Evolutionary conservation across 768 basidiomycete genomes (phyloP), one percentile per base, ranked within the genome.

Genomic region (Porphyrellus cyaneotinctus): DNA sequence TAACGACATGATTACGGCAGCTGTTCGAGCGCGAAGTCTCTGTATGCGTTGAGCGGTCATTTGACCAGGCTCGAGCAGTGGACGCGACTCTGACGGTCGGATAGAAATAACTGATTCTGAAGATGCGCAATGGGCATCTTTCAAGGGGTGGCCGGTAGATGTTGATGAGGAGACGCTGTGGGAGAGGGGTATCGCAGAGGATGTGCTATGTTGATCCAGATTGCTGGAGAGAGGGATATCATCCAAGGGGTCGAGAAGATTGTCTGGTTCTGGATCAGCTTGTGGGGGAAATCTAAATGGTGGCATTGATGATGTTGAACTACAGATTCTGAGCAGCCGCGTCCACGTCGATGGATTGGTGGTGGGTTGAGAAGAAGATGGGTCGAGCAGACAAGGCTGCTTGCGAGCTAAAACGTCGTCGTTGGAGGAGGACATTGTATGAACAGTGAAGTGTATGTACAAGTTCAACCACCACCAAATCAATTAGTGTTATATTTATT

Each of bases 11-110:
- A 70, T 48, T 28, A 68, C 46, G 48, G 53, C 55, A 35, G 64
- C 64, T 7, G 53, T 70, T 46, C 67, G 64, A 35, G 57, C 43
- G 37, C 67, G 69, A 47, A 68, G 69, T 20, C 54, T 57, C 39
- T 48, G 56, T 24, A 36, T 61, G 43, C 61, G 67, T 33, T 54
- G 35, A 44, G 58, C 55, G 20, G 57, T 70, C 53, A 62, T 52
- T 51, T 66, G 57, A 4, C 67, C 67, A 42, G 66, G 66, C 15
- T 64, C 60, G 13, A 43, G 52, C 26, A 64, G 39, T 49, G 43
- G 51, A 44, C 44, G 52, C 18, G 56, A 54, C 49, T 51, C 51
- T 43, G 43, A 49, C 35, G 24, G 18, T 26, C 33, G 43, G 18
- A 41, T 4, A 28, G 36, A 13, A 15, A 26, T 6, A 14, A 44